phyloP scores from a whole-genome alignment of 768 basidiomycete genomes.

The Tephrocybe rancida region DNA sequence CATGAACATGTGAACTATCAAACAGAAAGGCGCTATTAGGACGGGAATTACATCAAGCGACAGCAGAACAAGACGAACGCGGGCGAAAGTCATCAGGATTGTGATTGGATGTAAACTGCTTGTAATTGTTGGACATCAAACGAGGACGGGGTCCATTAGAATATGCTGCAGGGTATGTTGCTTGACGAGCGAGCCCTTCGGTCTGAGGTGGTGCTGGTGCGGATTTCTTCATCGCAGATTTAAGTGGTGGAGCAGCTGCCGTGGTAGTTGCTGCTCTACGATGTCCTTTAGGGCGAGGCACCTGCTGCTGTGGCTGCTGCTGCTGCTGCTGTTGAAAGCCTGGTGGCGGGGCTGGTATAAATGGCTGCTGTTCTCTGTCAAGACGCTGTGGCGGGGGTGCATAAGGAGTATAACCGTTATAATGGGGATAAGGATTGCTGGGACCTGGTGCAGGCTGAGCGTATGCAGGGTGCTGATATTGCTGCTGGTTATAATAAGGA shows the following conservation, averaged over 20 bases:
- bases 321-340: slow-evolving; percentile 10
- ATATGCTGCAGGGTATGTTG: slow-evolving; percentile 21
- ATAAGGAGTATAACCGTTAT: slow-evolving; percentile 29
- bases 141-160: slow-evolving; percentile 9
- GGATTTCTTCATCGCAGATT: slow-evolving; percentile 61
- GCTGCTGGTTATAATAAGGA: slow-evolving; percentile 46
- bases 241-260: slow-evolving; percentile 42
- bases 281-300: slow-evolving; percentile 33
- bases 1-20: slow-evolving; percentile 71
- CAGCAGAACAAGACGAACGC: slow-evolving; percentile 26
- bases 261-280: slow-evolving; percentile 33
- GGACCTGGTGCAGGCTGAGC: slow-evolving; percentile 35
- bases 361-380: slow-evolving; percentile 16
- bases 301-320: slow-evolving; percentile 11
- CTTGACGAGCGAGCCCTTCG: slow-evolving; percentile 23
- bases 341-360: slow-evolving; percentile 17
- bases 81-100: slow-evolving; percentile 27
- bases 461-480: slow-evolving; percentile 42
- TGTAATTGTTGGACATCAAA: slow-evolving; percentile 5
- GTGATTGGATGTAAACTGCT: slow-evolving; percentile 11
- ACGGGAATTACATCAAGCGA: background rate
- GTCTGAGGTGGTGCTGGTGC: slow-evolving; percentile 26
- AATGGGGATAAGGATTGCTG: slow-evolving; percentile 40
- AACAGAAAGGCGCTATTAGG: slow-evolving; percentile 6
- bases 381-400: slow-evolving; percentile 25